A percentile compares a stretch with the other conserved stretches of the same genome.
Conservation (phyloP, 75 land plant genomes). For the Pinus albicaulis region DNA sequence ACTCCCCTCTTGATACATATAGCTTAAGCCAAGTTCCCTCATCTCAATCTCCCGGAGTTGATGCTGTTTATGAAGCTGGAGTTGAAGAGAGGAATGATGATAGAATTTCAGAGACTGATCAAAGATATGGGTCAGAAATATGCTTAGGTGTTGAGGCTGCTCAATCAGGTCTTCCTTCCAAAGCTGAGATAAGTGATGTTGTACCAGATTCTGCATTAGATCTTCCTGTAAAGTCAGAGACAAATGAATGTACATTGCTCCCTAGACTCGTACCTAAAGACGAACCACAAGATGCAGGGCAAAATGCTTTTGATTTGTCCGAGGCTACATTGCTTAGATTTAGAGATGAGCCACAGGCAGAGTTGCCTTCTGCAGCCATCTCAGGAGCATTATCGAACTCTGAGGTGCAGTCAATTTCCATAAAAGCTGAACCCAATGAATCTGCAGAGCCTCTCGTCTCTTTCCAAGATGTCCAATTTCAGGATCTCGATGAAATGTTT, state of each 20-base stretch:
- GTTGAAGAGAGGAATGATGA: background rate
- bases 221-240: background rate
- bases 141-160: background rate
- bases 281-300: background rate
- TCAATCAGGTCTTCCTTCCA: background rate
- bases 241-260: background rate
- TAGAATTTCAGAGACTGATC: background rate
- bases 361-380: background rate
- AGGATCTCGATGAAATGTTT: slow-evolving; percentile 1
- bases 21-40: background rate
- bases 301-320: background rate
- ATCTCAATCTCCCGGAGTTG: background rate
- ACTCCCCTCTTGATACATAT: background rate
- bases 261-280: slow-evolving; percentile 1
- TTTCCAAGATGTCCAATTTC: background rate
- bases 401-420: background rate
- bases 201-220: background rate
- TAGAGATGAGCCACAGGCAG: background rate
- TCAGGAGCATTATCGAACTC: background rate
- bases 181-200: background rate
- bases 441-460: background rate
- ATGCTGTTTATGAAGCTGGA: background rate
- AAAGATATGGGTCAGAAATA: background rate
- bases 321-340: background rate
- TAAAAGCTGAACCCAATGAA: background rate